Evolutionary conservation across 1,284 basidiomycete species (phyloP), one percentile per base, ranked within the genome.

Genomic region (Pseudozyma tsukubaensis): DNA sequence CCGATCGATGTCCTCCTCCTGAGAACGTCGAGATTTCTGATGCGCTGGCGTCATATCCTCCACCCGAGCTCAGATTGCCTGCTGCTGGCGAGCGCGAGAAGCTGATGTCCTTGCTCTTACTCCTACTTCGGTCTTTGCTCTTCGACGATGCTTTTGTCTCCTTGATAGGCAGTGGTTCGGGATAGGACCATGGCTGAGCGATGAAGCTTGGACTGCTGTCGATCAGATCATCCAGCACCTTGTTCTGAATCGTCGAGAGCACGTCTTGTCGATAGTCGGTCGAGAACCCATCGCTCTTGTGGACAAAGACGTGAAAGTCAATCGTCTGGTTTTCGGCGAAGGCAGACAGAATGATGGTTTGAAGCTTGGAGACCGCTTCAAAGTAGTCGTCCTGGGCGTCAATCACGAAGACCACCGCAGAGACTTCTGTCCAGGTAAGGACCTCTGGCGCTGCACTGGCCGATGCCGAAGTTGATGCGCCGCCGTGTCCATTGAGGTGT

Each of bases 221-320:
- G 12, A 78, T 67, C 18, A 83, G 78, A 21, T 82, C 80, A 42
- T 83, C 81, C 32, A 72, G 60, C 18, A 83, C 78, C 45, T 82
- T 75, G 66, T 77, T 75, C 39, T 80, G 72, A 53, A 83, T 80
- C 21, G 82, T 80, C 21, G 72, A 64, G 11, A 81, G 76, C 4
- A 79, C 82, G 39, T 83, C 81, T 67, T 92, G 90, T 78, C 94
- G 91, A 84, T 97, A 95, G 78, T 97, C 96, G 76, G 95, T 94
- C 59, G 92, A 91, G 63, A 96, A 86, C 43, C 91, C 92, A 85
- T 98, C 96, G 16, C 94, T 91, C 86, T 99, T 99, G 87, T 99
- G 96, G 16, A 97, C 92, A 81, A 99, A 97, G 24, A 98, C 91
- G 84, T 97, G 94, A 48, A 98, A 89, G 67, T 91, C 90, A 66